Evolutionary conservation across 257 asterid species (phyloP).

Genomic region (Plantago elongata): DNA sequence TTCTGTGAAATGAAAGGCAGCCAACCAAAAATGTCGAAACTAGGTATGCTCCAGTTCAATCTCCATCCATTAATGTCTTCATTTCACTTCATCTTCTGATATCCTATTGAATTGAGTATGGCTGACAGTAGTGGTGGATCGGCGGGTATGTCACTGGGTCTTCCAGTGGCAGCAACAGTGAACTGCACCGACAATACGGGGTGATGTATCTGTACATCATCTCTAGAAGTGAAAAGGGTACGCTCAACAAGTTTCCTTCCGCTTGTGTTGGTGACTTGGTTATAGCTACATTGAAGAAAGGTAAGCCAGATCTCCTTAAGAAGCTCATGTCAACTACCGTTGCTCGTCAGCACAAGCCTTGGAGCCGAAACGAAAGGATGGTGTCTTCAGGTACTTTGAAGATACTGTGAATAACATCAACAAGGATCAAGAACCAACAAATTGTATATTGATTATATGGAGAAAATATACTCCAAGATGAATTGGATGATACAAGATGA

Average conservation of each 20-base stretch:
- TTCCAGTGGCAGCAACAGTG: slow-evolving; percentile 69
- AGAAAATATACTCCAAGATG: too few relatives aligned
- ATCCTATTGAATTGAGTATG: not conserved
- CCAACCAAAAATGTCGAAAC: too few relatives aligned
- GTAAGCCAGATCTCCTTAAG: slow-evolving; percentile 71
- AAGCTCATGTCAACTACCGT: slow-evolving; percentile 71
- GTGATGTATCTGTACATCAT: slow-evolving; percentile 64
- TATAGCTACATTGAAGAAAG: slow-evolving; percentile 73
- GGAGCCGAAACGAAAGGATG: slow-evolving; percentile 85
- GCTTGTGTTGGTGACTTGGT: slow-evolving; percentile 78
- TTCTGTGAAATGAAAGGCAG: too few relatives aligned
- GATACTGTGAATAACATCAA: slow-evolving; percentile 20
- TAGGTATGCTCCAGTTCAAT: too few relatives aligned
- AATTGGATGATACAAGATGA: too few relatives aligned
- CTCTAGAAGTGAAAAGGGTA: slow-evolving; percentile 64
- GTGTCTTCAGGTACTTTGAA: slow-evolving; percentile 71
- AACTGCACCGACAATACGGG: slow-evolving; percentile 64
- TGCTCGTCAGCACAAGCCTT: slow-evolving; percentile 66
- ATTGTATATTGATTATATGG: too few relatives aligned
- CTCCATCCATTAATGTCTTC: too few relatives aligned
- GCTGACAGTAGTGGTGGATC: slow-evolving; percentile 53
- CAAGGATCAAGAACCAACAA: too few relatives aligned
- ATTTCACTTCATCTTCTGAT: too few relatives aligned
- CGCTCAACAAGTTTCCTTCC: slow-evolving; percentile 62
- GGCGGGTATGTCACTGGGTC: slow-evolving; percentile 70